phyloP scores from a whole-genome alignment of 345 rosid genomes.

The Salix brachista region DNA sequence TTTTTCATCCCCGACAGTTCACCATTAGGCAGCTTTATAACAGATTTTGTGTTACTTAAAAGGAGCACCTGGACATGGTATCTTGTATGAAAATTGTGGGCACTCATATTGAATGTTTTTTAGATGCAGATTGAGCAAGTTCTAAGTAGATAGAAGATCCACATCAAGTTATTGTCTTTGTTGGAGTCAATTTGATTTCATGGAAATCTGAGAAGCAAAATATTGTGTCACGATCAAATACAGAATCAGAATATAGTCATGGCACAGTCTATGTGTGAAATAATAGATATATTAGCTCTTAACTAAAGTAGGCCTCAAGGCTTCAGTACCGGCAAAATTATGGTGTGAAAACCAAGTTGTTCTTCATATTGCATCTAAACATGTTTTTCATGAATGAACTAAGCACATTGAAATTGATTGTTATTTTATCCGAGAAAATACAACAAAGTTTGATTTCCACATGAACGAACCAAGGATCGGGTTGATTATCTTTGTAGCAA shows the following conservation, averaged over 20 bases:
- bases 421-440: too few species aligned
- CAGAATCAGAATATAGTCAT: background rate
- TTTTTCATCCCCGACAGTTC: background rate
- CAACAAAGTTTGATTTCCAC: too few species aligned
- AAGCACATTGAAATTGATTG: too few species aligned
- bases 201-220: constrained; percentile 1
- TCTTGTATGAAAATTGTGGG: too few species aligned
- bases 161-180: background rate
- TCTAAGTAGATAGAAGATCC: background rate
- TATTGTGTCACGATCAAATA: background rate
- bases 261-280: background rate
- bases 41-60: background rate
- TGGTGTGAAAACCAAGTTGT: too few species aligned
- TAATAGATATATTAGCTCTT: background rate
- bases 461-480: too few species aligned
- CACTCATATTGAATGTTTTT: background rate
- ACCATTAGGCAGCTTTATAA: background rate
- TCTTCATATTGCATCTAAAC: too few species aligned
- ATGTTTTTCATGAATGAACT: too few species aligned
- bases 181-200: background rate
- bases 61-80: background rate
- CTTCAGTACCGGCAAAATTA: too few species aligned
- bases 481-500: too few species aligned
- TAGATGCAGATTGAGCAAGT: background rate
- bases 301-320: too few species aligned